Evolutionary conservation across 495 filamentous ascomycete species (phyloP), one percentile per base, ranked within the genome.

Genomic region (Tetracladium marchalianum): DNA sequence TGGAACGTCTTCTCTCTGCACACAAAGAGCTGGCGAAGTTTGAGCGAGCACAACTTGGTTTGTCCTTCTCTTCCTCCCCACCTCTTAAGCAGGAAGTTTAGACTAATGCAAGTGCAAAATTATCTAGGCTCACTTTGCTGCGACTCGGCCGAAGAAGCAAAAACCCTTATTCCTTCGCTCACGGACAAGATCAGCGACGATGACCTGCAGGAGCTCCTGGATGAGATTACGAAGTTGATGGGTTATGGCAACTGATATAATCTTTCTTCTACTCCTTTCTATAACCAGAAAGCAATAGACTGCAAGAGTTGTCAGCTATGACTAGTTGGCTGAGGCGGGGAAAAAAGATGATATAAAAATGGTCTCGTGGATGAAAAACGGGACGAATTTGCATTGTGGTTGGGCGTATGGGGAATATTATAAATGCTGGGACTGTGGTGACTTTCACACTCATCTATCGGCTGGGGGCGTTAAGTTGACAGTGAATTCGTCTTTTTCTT

Each of bases 1-100:
- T 96, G 32, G 90, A 95, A 64, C 75, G 83, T 7, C 66, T 95
- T 44, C 67, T 95, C 47, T 80, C 81, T 46, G 72, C 78, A 33
- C 81, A 84, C 54, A 79, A 81, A 46, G 81, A 90, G 59, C 65
- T 98, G 54, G 84, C 83, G 58, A 82, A 85, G 61, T 96, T 96
- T 58, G 92, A 98, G 75, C 76, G 84, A 54, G 87, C 86, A 36
- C 89, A 96, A 70, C 73, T 98, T 44, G 90, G 90, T 95, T 66
- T 49, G 75, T 43, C 31, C 9, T 24, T 32, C 68, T 22, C 31
- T 15, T 46, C 35, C 37, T 37, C 43, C 18, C 4, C 9, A 35
- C 36, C 37, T 46, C 36, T 47, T 18, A 38, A 11, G 36, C 24
- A 17, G 18, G 44, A 16, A 31, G 5, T 10, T 16, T 6, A 4